phyloP scores from a whole-genome alignment of 768 basidiomycete genomes.

The Xerocomellus intermedius region DNA sequence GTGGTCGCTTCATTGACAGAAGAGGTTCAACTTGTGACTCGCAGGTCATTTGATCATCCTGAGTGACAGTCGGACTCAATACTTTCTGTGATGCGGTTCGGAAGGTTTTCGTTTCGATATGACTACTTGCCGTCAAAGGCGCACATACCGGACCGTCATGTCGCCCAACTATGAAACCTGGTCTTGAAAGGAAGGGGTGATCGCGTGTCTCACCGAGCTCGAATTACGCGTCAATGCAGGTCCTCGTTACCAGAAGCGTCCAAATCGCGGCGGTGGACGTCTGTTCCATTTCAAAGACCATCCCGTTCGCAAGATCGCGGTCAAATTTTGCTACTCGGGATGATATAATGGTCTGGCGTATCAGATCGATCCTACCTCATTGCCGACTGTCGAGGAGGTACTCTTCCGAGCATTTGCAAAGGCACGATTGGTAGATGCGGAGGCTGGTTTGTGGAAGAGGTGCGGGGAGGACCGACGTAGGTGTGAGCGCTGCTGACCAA shows the following conservation, averaged over 20 bases:
- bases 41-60: no score
- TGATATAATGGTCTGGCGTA: constrained; percentile 88
- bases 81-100: constrained; percentile 32
- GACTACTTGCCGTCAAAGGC: constrained; percentile 30
- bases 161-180: constrained; percentile 50
- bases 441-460: constrained; percentile 74
- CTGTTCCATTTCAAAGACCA: constrained; percentile 66
- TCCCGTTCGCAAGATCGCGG: constrained; percentile 84
- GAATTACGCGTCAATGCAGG: constrained; percentile 35
- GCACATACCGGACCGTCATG: constrained; percentile 35
- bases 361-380: constrained; percentile 65
- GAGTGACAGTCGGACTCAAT: neutral
- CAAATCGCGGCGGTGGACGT: constrained; percentile 28
- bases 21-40: no score
- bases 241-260: constrained; percentile 9
- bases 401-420: constrained; percentile 78
- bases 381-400: constrained; percentile 90
- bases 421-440: constrained; percentile 72
- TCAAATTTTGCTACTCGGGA: constrained; percentile 91
- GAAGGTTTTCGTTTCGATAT: constrained; percentile 33
- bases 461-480: constrained; percentile 95
- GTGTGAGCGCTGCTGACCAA: constrained; percentile 93
- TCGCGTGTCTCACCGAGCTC: constrained; percentile 58
- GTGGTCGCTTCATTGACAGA: no score
- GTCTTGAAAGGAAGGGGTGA: constrained; percentile 69